Base-by-base conservation (phyloP, 2,329 filamentous ascomycete species). In the Stemphylium lycopersici region DNA sequence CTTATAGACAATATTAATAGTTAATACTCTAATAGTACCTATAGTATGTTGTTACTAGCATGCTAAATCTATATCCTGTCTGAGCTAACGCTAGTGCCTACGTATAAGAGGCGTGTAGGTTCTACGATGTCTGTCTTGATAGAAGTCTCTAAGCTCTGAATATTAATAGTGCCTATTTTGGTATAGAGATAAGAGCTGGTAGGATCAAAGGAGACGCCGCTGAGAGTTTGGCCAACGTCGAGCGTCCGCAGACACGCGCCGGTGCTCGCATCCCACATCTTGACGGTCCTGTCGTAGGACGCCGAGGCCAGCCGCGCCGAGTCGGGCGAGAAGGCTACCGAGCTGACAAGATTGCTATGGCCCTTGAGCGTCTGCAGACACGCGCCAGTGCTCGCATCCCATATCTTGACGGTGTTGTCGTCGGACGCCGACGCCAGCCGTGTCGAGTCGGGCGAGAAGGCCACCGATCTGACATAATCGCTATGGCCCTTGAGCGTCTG, bases 11-110 rank as follows among this genome's bases (percentile, higher is more conserved):
- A 66, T 31, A 45, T 56, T 33, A 48, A 62, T 26, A 57, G 55
- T 18, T 62, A 59, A 59, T 66, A 66, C 56, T 68, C 62, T 52
- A 52, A 59, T 10, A 61, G 65, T 42, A 68, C 16, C 59, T 56
- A 65, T 8, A 68, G 46, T 26, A 66, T 29, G 20, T 65, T 64
- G 38, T 59, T 42, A 12, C 46, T 47, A 36, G 48, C 45, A 55
- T 60, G 37, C 36, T 40, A 61, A 16, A 68, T 65, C 64, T 56
- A 68, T 56, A 41, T 56, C 3, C 46, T 20, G 37, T 59, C 57
- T 55, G 48, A 46, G 45, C 59, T 63, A n/a, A 67, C 11, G 34
- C 45, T 52, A 18, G 37, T 24, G 36, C 44, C 57, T 53, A 56
- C 26, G 41, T 55, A 62, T 43, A 45, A 24, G 44, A 54, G 50